These are phyloP conservation scores for Russula foetens DNA, from an alignment of 768 basidiomycete species.

Conservation along the genomic window DNA sequence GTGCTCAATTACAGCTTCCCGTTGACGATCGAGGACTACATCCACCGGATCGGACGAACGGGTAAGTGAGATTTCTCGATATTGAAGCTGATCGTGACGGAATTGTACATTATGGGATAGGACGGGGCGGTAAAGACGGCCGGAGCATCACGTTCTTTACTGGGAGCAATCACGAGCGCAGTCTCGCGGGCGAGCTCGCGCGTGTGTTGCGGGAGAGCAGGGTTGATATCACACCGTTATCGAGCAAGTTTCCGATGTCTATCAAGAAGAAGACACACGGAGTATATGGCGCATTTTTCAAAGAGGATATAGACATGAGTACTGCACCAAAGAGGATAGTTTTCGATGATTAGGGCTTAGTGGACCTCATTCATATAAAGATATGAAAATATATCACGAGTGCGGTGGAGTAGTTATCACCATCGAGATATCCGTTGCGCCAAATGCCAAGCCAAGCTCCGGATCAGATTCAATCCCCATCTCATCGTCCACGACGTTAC, in stretches of 20 bases:
- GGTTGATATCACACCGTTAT: slow-evolving; percentile 66
- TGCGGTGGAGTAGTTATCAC: too few relatives aligned
- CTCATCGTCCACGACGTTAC: not conserved
- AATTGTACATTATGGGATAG: slow-evolving; percentile 28
- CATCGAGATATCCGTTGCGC: too few relatives aligned
- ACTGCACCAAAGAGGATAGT: slow-evolving; percentile 71
- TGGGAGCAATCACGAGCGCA: slow-evolving; percentile 77
- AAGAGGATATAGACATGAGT: slow-evolving; percentile 54
- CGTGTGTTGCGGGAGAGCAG: slow-evolving; percentile 84
- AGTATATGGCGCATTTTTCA: slow-evolving; percentile 81
- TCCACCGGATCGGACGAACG: slow-evolving; percentile 85
- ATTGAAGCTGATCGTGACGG: not conserved
- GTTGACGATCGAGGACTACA: slow-evolving; percentile 88
- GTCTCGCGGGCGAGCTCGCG: slow-evolving; percentile 88
- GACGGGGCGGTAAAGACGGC: slow-evolving; percentile 83
- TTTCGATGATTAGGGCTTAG: slow-evolving; percentile 33
- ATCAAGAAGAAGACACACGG: slow-evolving; percentile 95
- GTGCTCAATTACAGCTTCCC: slow-evolving; percentile 99
- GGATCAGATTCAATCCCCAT: not conserved
- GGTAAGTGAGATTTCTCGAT: slow-evolving; percentile 35
- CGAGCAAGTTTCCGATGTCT: slow-evolving; percentile 86
- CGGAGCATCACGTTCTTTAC: slow-evolving; percentile 97
- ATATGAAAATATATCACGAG: too few relatives aligned
- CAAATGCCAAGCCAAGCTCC: too few relatives aligned
- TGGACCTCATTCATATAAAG: too few relatives aligned